phyloP scores from a whole-genome alignment of 1,284 basidiomycete species.

The Ganoderma lucidum region DNA sequence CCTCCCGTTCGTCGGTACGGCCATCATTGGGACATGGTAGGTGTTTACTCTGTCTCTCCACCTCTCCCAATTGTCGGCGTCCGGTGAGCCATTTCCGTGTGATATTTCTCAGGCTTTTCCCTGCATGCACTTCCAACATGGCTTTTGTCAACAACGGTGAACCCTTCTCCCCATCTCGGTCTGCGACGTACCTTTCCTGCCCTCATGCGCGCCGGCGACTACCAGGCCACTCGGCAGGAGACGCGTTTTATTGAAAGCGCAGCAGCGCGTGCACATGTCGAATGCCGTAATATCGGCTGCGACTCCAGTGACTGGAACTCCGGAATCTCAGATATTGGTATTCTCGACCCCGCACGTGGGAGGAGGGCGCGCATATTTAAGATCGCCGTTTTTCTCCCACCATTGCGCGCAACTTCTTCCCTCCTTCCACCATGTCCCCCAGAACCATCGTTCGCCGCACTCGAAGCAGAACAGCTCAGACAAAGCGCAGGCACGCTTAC shows the following conservation, averaged over 20 bases:
- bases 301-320: background rate
- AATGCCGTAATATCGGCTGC: background rate
- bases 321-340: background rate
- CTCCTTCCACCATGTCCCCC: background rate
- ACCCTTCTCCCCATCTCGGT: too few relatives aligned
- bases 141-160: too few relatives aligned
- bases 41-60: too few relatives aligned
- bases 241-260: background rate
- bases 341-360: background rate
- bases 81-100: too few relatives aligned
- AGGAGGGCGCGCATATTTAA: background rate
- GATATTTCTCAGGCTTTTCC: too few relatives aligned
- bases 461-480: background rate
- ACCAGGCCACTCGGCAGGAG: too few relatives aligned
- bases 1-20: too few relatives aligned
- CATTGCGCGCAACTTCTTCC: background rate
- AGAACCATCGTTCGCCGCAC: background rate
- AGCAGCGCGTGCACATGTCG: background rate
- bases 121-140: too few relatives aligned
- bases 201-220: too few relatives aligned
- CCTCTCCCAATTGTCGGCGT: too few relatives aligned
- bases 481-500: background rate
- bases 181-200: too few relatives aligned
- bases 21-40: too few relatives aligned
- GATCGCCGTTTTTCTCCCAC: background rate